phyloP scores from a whole-genome alignment of 257 asterid species.

The Petrea volubilis region DNA sequence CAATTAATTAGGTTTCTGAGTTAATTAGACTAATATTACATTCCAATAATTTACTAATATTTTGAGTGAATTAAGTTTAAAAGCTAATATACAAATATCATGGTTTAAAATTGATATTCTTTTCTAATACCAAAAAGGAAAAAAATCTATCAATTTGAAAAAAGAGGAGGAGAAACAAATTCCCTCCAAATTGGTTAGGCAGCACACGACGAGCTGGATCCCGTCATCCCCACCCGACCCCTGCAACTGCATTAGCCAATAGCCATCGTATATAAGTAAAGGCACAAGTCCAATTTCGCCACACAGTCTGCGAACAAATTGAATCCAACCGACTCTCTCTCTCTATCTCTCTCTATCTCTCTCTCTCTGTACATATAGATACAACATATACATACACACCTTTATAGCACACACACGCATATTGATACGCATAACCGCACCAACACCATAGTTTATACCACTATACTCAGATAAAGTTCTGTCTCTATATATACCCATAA shows the following conservation, averaged over 20 bases:
- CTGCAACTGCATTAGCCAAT: constrained; percentile 5
- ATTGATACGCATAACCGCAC: constrained; percentile 21
- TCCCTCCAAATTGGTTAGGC: constrained; percentile 41
- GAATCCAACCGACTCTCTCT: not conserved
- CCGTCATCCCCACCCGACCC: not conserved
- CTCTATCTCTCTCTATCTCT: not conserved
- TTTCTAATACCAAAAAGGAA: not conserved
- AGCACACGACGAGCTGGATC: constrained; percentile 7
- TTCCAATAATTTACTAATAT: no score
- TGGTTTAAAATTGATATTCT: not conserved
- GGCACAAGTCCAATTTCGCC: not conserved
- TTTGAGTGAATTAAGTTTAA: no score
- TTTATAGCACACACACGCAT: constrained; percentile 13
- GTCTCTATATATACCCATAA: not conserved
- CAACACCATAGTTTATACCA: not conserved
- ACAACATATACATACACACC: constrained; percentile 6
- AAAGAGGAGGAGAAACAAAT: constrained; percentile 23
- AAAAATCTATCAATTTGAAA: not conserved
- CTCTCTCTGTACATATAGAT: constrained; percentile 1
- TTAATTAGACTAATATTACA: no score
- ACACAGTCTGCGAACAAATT: not conserved
- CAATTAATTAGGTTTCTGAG: no score
- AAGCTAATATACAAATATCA: no score
- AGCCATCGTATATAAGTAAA: not conserved
- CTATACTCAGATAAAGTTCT: not conserved